A percentile compares a stretch with the other conserved stretches of the same genome.
phyloP scores from a whole-genome alignment of 768 basidiomycete species.

The Suillus subluteus region DNA sequence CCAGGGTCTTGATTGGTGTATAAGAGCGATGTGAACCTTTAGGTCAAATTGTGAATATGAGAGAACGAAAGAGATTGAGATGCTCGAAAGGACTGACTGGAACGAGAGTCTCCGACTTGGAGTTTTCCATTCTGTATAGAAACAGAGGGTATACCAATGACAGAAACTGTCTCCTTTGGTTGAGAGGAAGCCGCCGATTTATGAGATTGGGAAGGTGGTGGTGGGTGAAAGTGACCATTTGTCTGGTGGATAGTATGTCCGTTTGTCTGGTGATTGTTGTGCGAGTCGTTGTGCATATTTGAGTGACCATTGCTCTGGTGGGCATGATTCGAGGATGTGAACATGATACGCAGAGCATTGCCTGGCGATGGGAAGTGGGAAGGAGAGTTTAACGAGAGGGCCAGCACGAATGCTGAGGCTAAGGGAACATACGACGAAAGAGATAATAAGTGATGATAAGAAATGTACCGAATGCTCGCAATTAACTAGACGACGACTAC shows the following conservation, averaged over 20 bases:
- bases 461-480: not conserved
- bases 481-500: not conserved
- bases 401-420: slow-evolving; percentile 18
- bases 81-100: slow-evolving; percentile 53
- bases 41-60: slow-evolving; percentile 20
- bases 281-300: slow-evolving; percentile 24
- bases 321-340: slow-evolving; percentile 36
- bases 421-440: slow-evolving; percentile 26
- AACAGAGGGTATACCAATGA: slow-evolving; percentile 78
- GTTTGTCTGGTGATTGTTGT: slow-evolving; percentile 32
- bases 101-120: slow-evolving; percentile 71
- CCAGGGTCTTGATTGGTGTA: slow-evolving; percentile 94
- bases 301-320: slow-evolving; percentile 23
- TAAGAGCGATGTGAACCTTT: slow-evolving; percentile 86
- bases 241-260: slow-evolving; percentile 21
- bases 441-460: slow-evolving; percentile 18
- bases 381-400: slow-evolving; percentile 22
- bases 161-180: slow-evolving; percentile 65
- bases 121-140: slow-evolving; percentile 70
- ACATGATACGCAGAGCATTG: slow-evolving; percentile 40
- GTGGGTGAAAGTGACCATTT: slow-evolving; percentile 17
- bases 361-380: slow-evolving; percentile 23
- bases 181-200: slow-evolving; percentile 21
- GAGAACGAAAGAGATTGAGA: slow-evolving; percentile 5
- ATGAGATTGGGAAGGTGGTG: slow-evolving; percentile 24